Evolutionary conservation across 345 rosid species (phyloP), one percentile per base, ranked within the genome.

Genomic region (Alliaria petiolata): DNA sequence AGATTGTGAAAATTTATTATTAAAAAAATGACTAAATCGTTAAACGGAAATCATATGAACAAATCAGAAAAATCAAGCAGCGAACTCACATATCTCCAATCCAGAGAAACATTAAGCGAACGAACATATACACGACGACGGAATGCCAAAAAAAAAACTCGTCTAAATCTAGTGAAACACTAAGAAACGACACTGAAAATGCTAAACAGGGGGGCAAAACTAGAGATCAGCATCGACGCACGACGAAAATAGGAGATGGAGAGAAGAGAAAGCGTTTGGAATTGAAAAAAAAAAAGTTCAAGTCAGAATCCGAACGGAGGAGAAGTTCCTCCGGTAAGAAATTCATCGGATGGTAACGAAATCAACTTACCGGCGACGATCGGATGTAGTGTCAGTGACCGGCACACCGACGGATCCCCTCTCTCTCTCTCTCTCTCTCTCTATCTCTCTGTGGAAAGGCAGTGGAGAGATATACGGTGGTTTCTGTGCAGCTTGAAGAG

Each of bases 401-500:
- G 12, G 17, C 4, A 49, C 52, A 49, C 5, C 69, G 64, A 75
- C 55, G 69, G 57, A 75, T 75, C 78, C 69, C 52, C 58, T 52
- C 61, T 60, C 7, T 14, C 42, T 17, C 62, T 67, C 39, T n/a
- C n/a, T n/a, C n/a, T n/a, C n/a, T n/a, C n/a, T n/a, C n/a, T n/a
- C n/a, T n/a, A n/a, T n/a, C n/a, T 39, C 71, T 58, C 50, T 47
- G 2, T 51, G 74, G 31, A n/a, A 50, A 62, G 8, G 71, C 15
- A 50, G 62, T 60, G 51, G 59, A 59, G 78, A 50, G 69, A 74
- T 50, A 74, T 50, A 60, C 40, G 74, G 73, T 59, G 69, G 78
- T 59, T 75, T 43, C 62, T 74, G 78, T 67, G 78, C 31, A 60
- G 73, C 68, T 60, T 74, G 46, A 50, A 51, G 67, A 42, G 68